Base-by-base conservation (phyloP, 202 grass and related monocot genomes). In the Brachypodium distachyon region DNA sequence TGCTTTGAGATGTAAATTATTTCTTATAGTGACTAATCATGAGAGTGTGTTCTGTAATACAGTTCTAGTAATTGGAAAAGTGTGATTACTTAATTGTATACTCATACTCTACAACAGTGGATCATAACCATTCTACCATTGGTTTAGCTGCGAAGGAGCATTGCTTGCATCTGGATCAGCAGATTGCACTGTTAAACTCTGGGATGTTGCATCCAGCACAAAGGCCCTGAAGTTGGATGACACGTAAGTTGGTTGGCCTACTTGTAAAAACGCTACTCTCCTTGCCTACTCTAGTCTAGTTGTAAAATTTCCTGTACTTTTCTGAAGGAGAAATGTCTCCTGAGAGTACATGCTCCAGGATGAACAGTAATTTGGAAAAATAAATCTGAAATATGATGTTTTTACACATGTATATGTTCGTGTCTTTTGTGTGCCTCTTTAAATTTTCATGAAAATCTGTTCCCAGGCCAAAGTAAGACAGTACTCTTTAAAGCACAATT, bases 81-180 rank as follows among this genome's bases (percentile, higher is more conserved):
- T 12, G 60, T n/a, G 36, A 55, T 63, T 78, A 18, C 19, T 51
- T 81, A 70, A 76, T 19, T 82, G 27, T 26, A 37, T 31, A 11
- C 63, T 46, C 28, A 68, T 46, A 68, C 41, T 7, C 33, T 47
- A 18, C 13, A 2, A 8, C 7, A 49, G 48, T 51, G 23, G 55
- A 69, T 18, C 7, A 39, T 38, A 58, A 41, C 10, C 60, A 50
- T 74, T 42, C 12, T 50, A 13, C 40, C 65, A 23, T 77, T 65
- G 17, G 80, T 58, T 70, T 78, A 97, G 95, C 67, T 94, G 89
- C 74, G 95, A 95, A 84, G 91, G 95, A 66, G 85, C 95, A 51
- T 82, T 98, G 71, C 91, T 98, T 90, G 91, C 95, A 67, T 98
- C 95, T 41, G 95, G 91, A 80, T 92, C 95, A 12, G 95, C 89